phyloP scores from a whole-genome alignment of 805 yeast species.

The baker's yeast (Saccharomyces cerevisiae) region DNA sequence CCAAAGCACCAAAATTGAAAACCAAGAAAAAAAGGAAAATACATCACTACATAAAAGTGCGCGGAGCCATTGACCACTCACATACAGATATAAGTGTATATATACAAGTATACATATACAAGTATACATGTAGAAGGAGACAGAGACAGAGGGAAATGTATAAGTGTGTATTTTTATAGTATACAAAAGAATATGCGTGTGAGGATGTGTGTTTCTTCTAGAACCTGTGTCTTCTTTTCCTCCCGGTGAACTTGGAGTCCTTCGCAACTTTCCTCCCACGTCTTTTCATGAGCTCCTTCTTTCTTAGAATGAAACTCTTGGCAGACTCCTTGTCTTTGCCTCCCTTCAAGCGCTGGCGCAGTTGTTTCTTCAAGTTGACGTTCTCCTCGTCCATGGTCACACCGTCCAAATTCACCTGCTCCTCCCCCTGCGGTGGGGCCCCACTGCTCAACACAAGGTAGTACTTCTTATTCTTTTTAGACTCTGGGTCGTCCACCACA shows the following conservation, averaged over 20 bases:
- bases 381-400: constrained; percentile 59
- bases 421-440: constrained; percentile 67
- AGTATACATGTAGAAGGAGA: neutral
- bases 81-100: neutral
- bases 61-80: neutral
- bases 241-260: constrained; percentile 87
- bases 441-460: constrained; percentile 68
- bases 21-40: neutral
- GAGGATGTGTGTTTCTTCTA: constrained; percentile 19
- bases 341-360: constrained; percentile 14
- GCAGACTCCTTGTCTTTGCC: constrained; percentile 43
- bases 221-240: constrained; percentile 65
- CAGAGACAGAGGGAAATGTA: neutral
- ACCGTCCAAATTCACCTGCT: constrained; percentile 67
- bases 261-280: constrained; percentile 84
- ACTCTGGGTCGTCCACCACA: constrained; percentile 88
- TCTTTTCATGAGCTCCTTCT: constrained; percentile 87
- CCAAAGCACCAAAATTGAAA: neutral
- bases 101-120: neutral
- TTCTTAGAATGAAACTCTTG: constrained; percentile 76
- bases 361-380: constrained; percentile 29
- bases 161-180: neutral
- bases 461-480: constrained; percentile 83
- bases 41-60: neutral
- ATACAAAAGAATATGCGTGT: neutral